Conservation (phyloP, 2,329 filamentous ascomycete species). For the Cladosporium sp. region DNA sequence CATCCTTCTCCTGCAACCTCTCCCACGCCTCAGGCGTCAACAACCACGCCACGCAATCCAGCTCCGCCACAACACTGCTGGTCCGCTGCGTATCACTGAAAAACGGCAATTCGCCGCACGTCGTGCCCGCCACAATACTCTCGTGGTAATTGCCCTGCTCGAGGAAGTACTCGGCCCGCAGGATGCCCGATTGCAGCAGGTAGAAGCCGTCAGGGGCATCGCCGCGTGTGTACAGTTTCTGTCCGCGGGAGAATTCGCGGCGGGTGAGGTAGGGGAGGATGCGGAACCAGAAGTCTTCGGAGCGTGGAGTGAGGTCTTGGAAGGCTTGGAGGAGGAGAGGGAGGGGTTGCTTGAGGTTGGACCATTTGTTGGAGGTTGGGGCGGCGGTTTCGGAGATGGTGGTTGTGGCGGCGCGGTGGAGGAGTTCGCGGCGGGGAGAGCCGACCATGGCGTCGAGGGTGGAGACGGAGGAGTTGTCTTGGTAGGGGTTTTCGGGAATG, state of each 20-base stretch:
- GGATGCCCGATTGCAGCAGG: slow-evolving; percentile 82
- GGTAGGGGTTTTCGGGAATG: slow-evolving; percentile 25
- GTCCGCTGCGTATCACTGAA: slow-evolving; percentile 88
- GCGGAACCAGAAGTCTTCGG: slow-evolving; percentile 94
- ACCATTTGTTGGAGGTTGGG: slow-evolving; percentile 68
- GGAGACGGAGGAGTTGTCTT: slow-evolving; percentile 18
- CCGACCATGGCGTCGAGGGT: slow-evolving; percentile 47
- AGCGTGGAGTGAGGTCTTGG: slow-evolving; percentile 77
- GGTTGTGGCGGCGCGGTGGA: slow-evolving; percentile 74
- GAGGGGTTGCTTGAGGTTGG: slow-evolving; percentile 84
- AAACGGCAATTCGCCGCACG: slow-evolving; percentile 93
- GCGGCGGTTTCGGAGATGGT: slow-evolving; percentile 62
- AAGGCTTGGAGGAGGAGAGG: slow-evolving; percentile 95
- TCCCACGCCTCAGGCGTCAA: slow-evolving; percentile 73
- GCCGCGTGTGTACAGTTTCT: slow-evolving; percentile 74
- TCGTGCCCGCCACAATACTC: slow-evolving; percentile 89
- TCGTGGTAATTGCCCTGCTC: slow-evolving; percentile 88
- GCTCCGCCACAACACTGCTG: slow-evolving; percentile 80
- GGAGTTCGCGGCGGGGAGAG: slow-evolving; percentile 77
- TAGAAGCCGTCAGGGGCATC: slow-evolving; percentile 81
- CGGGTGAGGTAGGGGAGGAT: slow-evolving; percentile 73
- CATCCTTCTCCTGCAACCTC: slow-evolving; percentile 68
- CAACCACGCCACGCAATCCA: slow-evolving; percentile 79
- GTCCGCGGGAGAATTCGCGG: slow-evolving; percentile 66
- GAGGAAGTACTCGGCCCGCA: slow-evolving; percentile 85